Evolutionary conservation across 148 eudicot genomes (phyloP).

Genomic region (Persicaria maculosa): DNA sequence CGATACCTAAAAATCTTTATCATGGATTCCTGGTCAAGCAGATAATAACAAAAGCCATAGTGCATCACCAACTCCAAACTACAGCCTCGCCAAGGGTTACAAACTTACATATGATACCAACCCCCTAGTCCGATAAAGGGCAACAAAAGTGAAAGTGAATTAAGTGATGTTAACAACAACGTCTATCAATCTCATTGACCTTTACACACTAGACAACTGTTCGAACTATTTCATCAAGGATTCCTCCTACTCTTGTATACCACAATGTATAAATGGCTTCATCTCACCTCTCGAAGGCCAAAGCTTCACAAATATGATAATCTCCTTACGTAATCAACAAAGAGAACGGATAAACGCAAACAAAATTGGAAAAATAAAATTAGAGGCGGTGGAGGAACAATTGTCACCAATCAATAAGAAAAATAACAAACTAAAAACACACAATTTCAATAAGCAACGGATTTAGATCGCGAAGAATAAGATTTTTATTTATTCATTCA

Average conservation of each 20-base stretch:
- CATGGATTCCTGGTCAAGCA: neutral
- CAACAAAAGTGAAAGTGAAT: neutral
- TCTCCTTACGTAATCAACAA: neutral
- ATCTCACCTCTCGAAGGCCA: neutral
- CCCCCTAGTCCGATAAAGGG: neutral
- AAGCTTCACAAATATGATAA: neutral
- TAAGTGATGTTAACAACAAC: neutral
- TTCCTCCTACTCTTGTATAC: neutral
- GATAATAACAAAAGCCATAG: neutral
- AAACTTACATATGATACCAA: neutral
- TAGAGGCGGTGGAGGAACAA: neutral
- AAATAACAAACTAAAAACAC: neutral
- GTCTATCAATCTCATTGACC: neutral
- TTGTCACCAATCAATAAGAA: neutral
- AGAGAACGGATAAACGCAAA: neutral
- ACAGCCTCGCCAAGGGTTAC: neutral
- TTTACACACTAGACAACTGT: neutral
- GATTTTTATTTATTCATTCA: neutral
- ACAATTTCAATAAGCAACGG: neutral
- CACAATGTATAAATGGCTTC: neutral
- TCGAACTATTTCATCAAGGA: neutral
- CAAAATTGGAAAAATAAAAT: neutral
- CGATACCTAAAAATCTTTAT: neutral
- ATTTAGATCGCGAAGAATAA: neutral
- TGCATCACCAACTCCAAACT: neutral